Base-by-base conservation (phyloP, 2,329 filamentous ascomycete species). In the Aspergillus intermedius region DNA sequence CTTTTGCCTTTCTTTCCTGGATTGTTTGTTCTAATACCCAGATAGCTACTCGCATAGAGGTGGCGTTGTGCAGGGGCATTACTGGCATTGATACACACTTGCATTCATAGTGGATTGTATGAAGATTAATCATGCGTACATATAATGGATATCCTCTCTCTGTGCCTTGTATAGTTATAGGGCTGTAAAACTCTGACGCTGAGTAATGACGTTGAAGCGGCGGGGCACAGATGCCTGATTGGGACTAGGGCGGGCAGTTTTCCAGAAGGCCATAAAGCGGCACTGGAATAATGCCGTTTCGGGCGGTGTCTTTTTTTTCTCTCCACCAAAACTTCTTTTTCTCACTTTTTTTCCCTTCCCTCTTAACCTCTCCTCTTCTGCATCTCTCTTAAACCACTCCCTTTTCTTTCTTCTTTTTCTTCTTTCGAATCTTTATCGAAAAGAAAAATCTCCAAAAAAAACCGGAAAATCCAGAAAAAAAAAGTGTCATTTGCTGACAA, bases 381-480 rank as follows among this genome's bases (percentile, higher is more conserved):
- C 55, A 56, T 56, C 58, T 52, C 49, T 53, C 39, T 44, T 42
- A 50, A 49, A 46, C 46, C 49, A 45, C 52, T 49, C 50, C 56
- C 48, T 48, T 54, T 58, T 60, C 60, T 60, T 48, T 54, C 49
- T 59, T 58, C 56, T 54, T 52, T 53, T 59, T 50, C 53, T 58
- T 55, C 53, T 49, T 50, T 60, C 58, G 54, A 54, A 60, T 61
- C 64, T 67, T 65, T 56, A 52, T 63, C 62, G 61, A 60, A 62
- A 67, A 61, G 57, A 54, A 55, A 60, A 63, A 63, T 49, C 44
- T 49, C 30, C 49, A 60, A 68, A 68, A 66, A 70, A 70, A 69
- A 51, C 60, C 60, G 60, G 65, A 71, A 72, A 72, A 64, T 54
- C 54, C 52, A 54, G 60, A 68, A 69, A 68, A 69, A 68, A 63